These are phyloP conservation scores for Naganishia onofrii DNA, from an alignment of 768 basidiomycete species.

Conservation along the genomic window DNA sequence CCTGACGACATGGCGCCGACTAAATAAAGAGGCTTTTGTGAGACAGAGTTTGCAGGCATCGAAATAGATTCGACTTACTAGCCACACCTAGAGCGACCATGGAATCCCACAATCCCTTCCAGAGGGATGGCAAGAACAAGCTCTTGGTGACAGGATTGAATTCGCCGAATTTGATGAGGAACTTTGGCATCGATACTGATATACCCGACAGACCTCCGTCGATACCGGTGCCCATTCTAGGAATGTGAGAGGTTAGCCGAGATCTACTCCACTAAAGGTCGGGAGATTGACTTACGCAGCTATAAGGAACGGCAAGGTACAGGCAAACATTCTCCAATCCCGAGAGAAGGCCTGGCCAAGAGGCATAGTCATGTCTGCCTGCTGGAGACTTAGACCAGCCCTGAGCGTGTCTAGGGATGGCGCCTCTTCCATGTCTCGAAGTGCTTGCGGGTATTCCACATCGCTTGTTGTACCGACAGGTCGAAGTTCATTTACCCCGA, in stretches of 20 bases:
- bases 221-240: conserved; percentile 21
- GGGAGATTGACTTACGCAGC: neutral
- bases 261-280: neutral
- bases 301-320: conserved; percentile 23
- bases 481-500: neutral
- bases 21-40: neutral
- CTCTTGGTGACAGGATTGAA: conserved; percentile 29
- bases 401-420: conserved; percentile 16
- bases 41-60: neutral
- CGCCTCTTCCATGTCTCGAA: conserved; percentile 28
- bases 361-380: conserved; percentile 4
- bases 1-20: conserved; percentile 27
- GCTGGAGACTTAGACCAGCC: neutral
- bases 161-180: conserved; percentile 30
- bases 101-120: conserved; percentile 25
- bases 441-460: conserved; percentile 30
- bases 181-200: conserved; percentile 23
- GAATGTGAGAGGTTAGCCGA: neutral
- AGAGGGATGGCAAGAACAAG: conserved; percentile 26
- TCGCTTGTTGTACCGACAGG: conserved; percentile 16
- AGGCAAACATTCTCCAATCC: conserved; percentile 21
- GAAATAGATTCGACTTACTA: neutral
- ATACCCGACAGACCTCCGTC: conserved; percentile 29
- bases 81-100: conserved; percentile 23
- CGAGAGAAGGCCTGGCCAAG: neutral